Base-by-base conservation (phyloP, 2,329 filamentous ascomycete species). In the Pleomassaria siparia region DNA sequence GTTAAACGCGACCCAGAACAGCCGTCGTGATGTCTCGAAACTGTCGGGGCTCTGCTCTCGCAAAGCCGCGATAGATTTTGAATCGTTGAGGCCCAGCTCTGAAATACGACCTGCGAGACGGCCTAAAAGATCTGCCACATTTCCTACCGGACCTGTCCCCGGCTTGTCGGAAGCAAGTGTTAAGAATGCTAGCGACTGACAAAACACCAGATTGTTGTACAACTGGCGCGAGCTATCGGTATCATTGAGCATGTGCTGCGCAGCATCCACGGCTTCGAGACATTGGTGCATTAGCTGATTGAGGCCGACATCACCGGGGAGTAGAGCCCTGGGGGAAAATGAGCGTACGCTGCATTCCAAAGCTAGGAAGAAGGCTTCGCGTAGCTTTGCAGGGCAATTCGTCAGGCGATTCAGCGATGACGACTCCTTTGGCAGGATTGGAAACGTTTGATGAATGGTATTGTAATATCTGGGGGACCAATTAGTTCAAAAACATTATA, bases 1-100 rank as follows among this genome's bases (percentile, higher is more conserved):
- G 24, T 70, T 68, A 41, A 71, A 63, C 1, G 66, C 54, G 28
- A 63, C 56, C 67, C 67, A 71, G 44, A 70, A 71, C 2, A 68
- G 58, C 40, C 67, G 67, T 2, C 69, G 62, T 24, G 66, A 56
- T 18, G 59, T 54, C 8, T 67, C 56, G 22, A 59, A 67, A 7
- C 53, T 39, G 15, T 71, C 66, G 22, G 50, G 46, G 28, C 68
- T 64, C 40, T 68, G 65, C 10, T 69, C 62, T 39, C 62, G 62
- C 8, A 70, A 40, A 12, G 42, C 41, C 11, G 44, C 45, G 15
- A 70, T 40, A 1, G 56, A 55, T 26, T 63, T 61, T 3, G 57
- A 45, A 47, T 69, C 63, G 35, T 71, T 69, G 25, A 71, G 49
- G 4, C 64, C 65, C 21, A 60, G 49, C 26, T 66, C 63, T 37